Percentiles rank a stretch among this genome's conserved stretches.
These are phyloP conservation scores for Fusarium torulosum DNA, from an alignment of 2,329 filamentous ascomycete genomes.

Conservation along the genomic window DNA sequence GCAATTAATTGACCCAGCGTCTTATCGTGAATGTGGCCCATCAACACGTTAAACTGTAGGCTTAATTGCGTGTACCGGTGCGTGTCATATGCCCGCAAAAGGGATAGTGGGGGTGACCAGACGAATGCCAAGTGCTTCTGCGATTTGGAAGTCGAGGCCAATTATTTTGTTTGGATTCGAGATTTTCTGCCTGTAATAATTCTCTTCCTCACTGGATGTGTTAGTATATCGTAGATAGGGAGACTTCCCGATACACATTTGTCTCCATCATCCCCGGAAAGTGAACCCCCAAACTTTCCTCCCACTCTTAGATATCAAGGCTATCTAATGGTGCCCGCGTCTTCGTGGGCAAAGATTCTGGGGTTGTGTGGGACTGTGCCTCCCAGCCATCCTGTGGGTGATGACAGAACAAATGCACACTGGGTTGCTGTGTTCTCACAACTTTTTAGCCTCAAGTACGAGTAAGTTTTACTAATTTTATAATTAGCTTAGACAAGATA, in stretches of 20 bases:
- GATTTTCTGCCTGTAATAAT: constrained; percentile 16
- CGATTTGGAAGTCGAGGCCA: constrained; percentile 8
- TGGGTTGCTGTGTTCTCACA: background rate
- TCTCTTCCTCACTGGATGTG: constrained; percentile 14
- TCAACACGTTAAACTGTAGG: constrained; percentile 21
- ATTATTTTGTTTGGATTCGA: constrained; percentile 35
- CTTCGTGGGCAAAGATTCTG: constrained; percentile 37
- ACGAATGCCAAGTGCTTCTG: constrained; percentile 4
- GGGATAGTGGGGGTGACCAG: constrained; percentile 29
- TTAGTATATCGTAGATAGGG: constrained; percentile 36
- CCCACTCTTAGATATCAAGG: constrained; percentile 34
- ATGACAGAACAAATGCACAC: constrained; percentile 2
- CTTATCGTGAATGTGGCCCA: constrained; percentile 24
- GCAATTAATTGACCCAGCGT: constrained; percentile 15
- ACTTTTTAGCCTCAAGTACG: background rate
- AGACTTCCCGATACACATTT: constrained; percentile 16
- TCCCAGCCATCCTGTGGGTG: background rate
- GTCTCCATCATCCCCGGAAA: constrained; percentile 12
- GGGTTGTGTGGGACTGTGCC: constrained; percentile 41
- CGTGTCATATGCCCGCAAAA: constrained; percentile 29
- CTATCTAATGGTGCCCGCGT: constrained; percentile 41
- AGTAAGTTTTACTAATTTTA: constrained; percentile 1
- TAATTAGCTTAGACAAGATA: background rate
- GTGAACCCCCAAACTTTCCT: constrained; percentile 38
- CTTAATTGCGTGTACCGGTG: constrained; percentile 32